Base-by-base conservation (phyloP, 2,329 filamentous ascomycete genomes). In the Colletotrichum salicis region DNA sequence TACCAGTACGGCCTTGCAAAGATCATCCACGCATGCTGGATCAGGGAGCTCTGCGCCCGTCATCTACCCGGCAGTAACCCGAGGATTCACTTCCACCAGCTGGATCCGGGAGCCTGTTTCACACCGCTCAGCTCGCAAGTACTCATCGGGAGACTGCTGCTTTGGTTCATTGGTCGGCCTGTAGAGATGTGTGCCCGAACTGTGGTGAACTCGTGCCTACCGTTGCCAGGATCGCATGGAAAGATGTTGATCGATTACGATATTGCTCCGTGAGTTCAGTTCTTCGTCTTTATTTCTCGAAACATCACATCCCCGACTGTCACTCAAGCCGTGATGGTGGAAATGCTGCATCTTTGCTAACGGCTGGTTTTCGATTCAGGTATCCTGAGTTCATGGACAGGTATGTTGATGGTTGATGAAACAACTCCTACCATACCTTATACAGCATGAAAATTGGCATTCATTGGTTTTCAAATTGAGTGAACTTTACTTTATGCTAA, bases 21-120 rank as follows among this genome's bases (percentile, higher is more conserved):
- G 35, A 24, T 59, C 35, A 59, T 59, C 3, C 57, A 59, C 57
- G 35, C 57, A 33, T 27, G 57, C 57, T 59, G 35, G 35, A 60
- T 45, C 57, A 60, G 57, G 57, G 57, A 60, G 57, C 57, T 60
- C 24, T 60, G 57, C 37, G 22, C 24, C 27, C 57, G 57, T 24
- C 57, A 60, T 45, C 35, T 45, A 13, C 22, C 57, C 12, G 57
- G 33, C 37, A 22, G 24, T 12, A 27, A 45, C 2, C 22, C 22
- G 5, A 60, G 24, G 22, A 37, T 60, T 37, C 57, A 60, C 57
- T n/a, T 60, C 24, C 57, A 60, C 35, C 57, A 45, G 57, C 37
- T 60, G 35, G 57, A 60, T 29, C 57, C 57, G 13, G 57, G 57
- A 10, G 57, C 35, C 35, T 60, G 57, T 7, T 41, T 60, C 57